Evolutionary conservation across 495 filamentous ascomycete species (phyloP), one percentile per base, ranked within the genome.

Genomic region (Cryomyces antarcticus): DNA sequence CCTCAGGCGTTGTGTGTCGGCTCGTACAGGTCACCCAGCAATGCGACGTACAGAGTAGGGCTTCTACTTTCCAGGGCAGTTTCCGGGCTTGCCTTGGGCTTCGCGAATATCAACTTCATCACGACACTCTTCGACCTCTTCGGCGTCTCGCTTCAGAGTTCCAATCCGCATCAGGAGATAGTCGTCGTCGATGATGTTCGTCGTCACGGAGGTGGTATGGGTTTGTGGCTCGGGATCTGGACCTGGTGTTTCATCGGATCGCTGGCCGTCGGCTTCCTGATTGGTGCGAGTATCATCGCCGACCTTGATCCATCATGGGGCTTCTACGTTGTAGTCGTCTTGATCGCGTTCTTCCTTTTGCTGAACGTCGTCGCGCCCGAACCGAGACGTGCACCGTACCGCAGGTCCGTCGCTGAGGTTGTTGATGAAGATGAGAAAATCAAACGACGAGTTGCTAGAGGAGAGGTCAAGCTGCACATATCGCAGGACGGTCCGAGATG

Each of bases 201-300:
- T 30, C 64, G 77, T 31, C 76, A 80, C 46, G 80, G 80, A 11
- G 78, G 79, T 31, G 79, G 80, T 4, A 74, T 82, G 59, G 80
- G 80, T 4, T 57, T 80, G 11, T 86, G 81, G 80, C 63, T 86
- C 31, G 79, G 81, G 4, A 62, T 83, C 28, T 85, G 78, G 76
- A 72, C 74, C 4, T 85, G 76, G 71, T 76, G 75, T 50, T 77
- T 67, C 46, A 75, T 75, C 41, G 77, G 76, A 6, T 77, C 72
- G 29, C 58, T 82, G 36, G 72, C 73, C 3, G 46, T 80, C 29
- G 81, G 81, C 7, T 83, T 82, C 48, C 47, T 79, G 31, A 61
- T 79, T 43, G 81, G 80, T 7, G 75, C 77, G 28, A 48, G 64
- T 30, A 72, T 82, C 50, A 76, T 83, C 48, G 68, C 73, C 41